phyloP scores from a whole-genome alignment of 179 eudicot genomes.

The Silene coronaria region DNA sequence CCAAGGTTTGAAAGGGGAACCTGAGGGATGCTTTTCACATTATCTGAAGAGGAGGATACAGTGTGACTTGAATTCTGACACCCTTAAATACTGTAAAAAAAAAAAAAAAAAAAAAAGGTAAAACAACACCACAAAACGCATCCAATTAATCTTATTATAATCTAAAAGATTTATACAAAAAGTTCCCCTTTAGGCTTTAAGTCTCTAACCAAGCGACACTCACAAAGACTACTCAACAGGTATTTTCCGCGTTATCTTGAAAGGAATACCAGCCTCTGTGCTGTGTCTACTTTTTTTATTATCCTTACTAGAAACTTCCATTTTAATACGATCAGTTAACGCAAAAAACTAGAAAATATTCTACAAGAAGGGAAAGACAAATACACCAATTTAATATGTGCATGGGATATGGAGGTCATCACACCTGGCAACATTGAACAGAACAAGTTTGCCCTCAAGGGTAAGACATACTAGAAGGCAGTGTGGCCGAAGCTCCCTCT shows the following conservation, averaged over 20 bases:
- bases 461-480: slow-evolving; percentile 75
- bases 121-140: neutral
- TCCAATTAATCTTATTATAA: neutral
- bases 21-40: slow-evolving; percentile 36
- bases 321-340: neutral
- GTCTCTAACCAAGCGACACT: neutral
- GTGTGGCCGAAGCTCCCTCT: slow-evolving; percentile 59
- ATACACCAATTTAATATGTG: slow-evolving; percentile 1
- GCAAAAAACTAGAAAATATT: neutral
- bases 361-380: neutral
- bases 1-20: slow-evolving; percentile 24
- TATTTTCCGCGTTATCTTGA: neutral
- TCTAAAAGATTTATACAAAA: neutral
- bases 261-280: slow-evolving; percentile 1
- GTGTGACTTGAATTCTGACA: slow-evolving; percentile 30
- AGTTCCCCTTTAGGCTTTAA: neutral
- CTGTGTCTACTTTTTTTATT: neutral
- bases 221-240: neutral
- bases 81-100: slow-evolving; percentile 32
- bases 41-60: slow-evolving; percentile 32
- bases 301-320: neutral
- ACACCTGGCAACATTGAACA: slow-evolving; percentile 84
- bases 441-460: slow-evolving; percentile 67
- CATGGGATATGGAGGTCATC: slow-evolving; percentile 2
- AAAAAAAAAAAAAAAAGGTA: neutral